Evolutionary conservation across 768 basidiomycete species (phyloP).

Genomic region (Termitomyces sp.): DNA sequence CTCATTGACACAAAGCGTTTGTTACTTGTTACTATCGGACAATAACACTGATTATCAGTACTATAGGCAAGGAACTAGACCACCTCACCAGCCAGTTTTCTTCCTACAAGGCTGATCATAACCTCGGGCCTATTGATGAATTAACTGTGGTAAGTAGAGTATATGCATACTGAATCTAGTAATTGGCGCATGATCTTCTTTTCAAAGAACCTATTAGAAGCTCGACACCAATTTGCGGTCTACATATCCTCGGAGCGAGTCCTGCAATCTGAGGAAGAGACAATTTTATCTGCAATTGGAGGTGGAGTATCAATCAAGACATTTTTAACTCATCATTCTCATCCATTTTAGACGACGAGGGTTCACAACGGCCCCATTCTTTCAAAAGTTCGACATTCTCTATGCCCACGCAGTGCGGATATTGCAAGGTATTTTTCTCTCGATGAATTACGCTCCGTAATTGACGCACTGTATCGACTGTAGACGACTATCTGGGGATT

Average conservation of each 20-base stretch:
- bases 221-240: slow-evolving; percentile 51
- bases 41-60: slow-evolving; percentile 7
- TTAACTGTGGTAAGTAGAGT: slow-evolving; percentile 44
- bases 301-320: slow-evolving; percentile 35
- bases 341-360: slow-evolving; percentile 58
- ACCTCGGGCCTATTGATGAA: slow-evolving; percentile 53
- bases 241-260: slow-evolving; percentile 52
- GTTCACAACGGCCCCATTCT: slow-evolving; percentile 62
- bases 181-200: slow-evolving; percentile 15
- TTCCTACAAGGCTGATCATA: slow-evolving; percentile 42
- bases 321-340: background rate
- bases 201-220: slow-evolving; percentile 57
- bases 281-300: slow-evolving; percentile 55
- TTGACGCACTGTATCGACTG: background rate
- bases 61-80: slow-evolving; percentile 49
- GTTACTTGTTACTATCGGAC: slow-evolving; percentile 14
- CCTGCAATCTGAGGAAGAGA: slow-evolving; percentile 60
- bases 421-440: slow-evolving; percentile 59
- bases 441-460: background rate
- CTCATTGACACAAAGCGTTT: slow-evolving; percentile 59
- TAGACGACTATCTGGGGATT: slow-evolving; percentile 86
- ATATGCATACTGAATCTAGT: background rate
- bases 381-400: slow-evolving; percentile 87
- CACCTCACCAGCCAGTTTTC: slow-evolving; percentile 41
- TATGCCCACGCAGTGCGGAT: slow-evolving; percentile 76